Percentiles rank a stretch among this genome's conserved stretches.
Conservation (phyloP, 2,329 filamentous ascomycete genomes). For the Aschersonia sp. region DNA sequence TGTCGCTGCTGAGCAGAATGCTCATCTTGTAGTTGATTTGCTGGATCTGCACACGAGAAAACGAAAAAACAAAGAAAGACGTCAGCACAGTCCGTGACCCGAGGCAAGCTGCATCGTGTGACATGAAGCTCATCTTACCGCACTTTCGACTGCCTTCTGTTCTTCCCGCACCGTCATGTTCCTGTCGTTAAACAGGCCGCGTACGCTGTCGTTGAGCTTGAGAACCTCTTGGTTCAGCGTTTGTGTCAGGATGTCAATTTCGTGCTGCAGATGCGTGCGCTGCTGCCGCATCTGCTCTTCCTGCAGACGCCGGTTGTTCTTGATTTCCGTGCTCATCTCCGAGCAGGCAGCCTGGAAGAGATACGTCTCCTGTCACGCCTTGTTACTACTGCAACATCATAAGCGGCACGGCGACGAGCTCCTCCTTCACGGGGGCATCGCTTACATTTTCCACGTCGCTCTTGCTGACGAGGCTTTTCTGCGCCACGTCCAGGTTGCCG, state of each 20-base stretch:
- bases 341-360: constrained; percentile 88
- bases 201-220: constrained; percentile 77
- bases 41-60: constrained; percentile 47
- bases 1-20: constrained; percentile 75
- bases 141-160: constrained; percentile 70
- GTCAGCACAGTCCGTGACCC: no score
- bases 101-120: not conserved
- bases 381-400: not conserved
- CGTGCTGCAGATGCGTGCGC: constrained; percentile 76
- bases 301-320: constrained; percentile 58
- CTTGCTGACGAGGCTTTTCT: constrained; percentile 70
- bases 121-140: constrained; percentile 35
- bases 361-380: constrained; percentile 52
- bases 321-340: constrained; percentile 77
- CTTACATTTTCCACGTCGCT: constrained; percentile 72
- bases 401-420: not conserved
- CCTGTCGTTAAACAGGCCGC: constrained; percentile 90
- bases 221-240: constrained; percentile 69
- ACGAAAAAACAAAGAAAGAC: no score
- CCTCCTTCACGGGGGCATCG: not conserved
- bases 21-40: constrained; percentile 95
- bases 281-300: constrained; percentile 74
- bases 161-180: constrained; percentile 86
- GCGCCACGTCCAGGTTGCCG: constrained; percentile 68
- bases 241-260: constrained; percentile 85